Conservation (phyloP, 2,329 filamentous ascomycete species). For the Arthrobotrys entomopaga region DNA sequence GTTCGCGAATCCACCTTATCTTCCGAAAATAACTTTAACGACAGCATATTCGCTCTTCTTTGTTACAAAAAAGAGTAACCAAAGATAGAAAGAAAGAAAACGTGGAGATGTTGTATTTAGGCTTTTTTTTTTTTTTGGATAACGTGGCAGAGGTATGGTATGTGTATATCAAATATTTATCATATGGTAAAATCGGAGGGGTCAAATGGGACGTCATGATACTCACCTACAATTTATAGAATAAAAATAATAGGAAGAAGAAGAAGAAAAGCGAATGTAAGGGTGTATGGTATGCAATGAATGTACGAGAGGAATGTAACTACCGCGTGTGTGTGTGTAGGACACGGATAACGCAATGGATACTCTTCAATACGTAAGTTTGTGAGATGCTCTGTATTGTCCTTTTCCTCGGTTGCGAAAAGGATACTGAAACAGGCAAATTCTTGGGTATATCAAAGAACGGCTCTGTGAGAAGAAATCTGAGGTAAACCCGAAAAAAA, state of each 20-base stretch:
- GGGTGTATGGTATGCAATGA: neutral
- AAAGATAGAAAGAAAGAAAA: too few species aligned
- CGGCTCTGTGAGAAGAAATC: constrained; percentile 11
- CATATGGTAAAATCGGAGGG: too few species aligned
- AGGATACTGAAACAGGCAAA: neutral
- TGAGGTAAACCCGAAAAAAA: constrained; percentile 26
- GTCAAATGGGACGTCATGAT: neutral
- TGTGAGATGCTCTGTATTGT: too few species aligned
- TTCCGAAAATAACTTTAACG: constrained; percentile 40
- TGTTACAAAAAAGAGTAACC: neutral
- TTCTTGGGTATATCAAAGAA: constrained; percentile 18
- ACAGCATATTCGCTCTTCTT: constrained; percentile 42
- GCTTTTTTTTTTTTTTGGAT: too few species aligned
- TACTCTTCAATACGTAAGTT: too few species aligned
- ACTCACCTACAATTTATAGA: constrained; percentile 22
- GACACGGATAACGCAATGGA: too few species aligned
- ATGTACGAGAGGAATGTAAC: neutral
- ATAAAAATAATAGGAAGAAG: neutral
- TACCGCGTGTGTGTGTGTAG: neutral
- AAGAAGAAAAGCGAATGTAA: neutral
- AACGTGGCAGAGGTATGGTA: too few species aligned
- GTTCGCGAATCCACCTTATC: constrained; percentile 28
- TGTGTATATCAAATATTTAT: too few species aligned
- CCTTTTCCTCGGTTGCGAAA: neutral
- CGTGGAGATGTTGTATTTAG: too few species aligned